phyloP scores from a whole-genome alignment of 1,139 yeast genomes.

The Suhomyces bolitotheri region DNA sequence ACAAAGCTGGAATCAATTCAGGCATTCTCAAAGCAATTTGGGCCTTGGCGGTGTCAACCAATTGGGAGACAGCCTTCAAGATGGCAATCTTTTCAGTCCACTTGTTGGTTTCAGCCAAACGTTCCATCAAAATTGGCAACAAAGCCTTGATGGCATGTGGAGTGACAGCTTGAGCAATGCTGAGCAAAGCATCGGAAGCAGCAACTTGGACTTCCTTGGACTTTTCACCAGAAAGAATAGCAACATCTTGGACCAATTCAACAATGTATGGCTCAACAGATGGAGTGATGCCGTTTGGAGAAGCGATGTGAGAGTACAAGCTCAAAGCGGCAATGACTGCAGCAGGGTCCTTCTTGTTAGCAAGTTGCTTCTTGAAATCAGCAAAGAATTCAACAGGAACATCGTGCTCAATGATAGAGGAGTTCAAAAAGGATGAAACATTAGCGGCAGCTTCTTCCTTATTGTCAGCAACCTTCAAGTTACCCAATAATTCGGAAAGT shows the following conservation, averaged over 20 bases:
- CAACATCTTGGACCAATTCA: slow-evolving; percentile 65
- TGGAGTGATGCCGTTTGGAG: slow-evolving; percentile 76
- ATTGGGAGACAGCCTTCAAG: slow-evolving; percentile 76
- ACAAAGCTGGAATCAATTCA: slow-evolving; percentile 95
- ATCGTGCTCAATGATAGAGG: slow-evolving; percentile 97
- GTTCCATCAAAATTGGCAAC: slow-evolving; percentile 74
- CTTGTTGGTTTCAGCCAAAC: slow-evolving; percentile 77
- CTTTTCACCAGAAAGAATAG: slow-evolving; percentile 89
- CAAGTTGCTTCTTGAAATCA: slow-evolving; percentile 72
- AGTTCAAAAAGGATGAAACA: slow-evolving; percentile 91
- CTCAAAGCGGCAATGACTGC: slow-evolving; percentile 75
- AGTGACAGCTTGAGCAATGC: slow-evolving; percentile 79
- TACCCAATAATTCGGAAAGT: slow-evolving; percentile 89
- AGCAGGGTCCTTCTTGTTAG: slow-evolving; percentile 71
- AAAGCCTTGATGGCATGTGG: slow-evolving; percentile 92
- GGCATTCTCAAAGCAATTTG: slow-evolving; percentile 99
- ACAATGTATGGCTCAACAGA: slow-evolving; percentile 95
- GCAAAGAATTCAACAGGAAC: slow-evolving; percentile 88
- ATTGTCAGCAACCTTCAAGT: slow-evolving; percentile 90
- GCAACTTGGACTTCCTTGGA: slow-evolving; percentile 65
- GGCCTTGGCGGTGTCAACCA: slow-evolving; percentile 92
- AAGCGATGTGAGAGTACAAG: slow-evolving; percentile 84
- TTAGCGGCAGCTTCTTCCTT: slow-evolving; percentile 86
- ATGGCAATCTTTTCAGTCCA: slow-evolving; percentile 98
- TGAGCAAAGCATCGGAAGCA: slow-evolving; percentile 71